phyloP scores from a whole-genome alignment of 371 early-diverging fungal species.

The Basidiobolus meristosporus region DNA sequence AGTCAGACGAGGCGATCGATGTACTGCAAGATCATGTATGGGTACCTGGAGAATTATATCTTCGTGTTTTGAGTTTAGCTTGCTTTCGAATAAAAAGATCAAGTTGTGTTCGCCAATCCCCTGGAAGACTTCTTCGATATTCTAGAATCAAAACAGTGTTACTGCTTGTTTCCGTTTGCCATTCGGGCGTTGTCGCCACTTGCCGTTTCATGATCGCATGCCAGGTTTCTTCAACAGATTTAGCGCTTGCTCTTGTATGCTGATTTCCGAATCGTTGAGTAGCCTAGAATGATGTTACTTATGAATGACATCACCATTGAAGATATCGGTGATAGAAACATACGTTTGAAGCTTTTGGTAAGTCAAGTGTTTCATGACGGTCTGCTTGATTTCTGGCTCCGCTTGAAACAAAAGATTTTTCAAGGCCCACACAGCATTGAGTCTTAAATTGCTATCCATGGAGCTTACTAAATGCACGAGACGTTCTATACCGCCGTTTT shows the following conservation, averaged over 20 bases:
- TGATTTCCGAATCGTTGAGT: conserved; percentile 31
- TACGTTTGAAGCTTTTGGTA: conserved; percentile 28
- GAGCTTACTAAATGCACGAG: conserved; percentile 42
- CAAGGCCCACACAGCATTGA: conserved; percentile 72
- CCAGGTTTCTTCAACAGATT: conserved; percentile 63
- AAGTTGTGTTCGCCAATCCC: conserved; percentile 43
- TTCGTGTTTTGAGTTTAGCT: conserved; percentile 15
- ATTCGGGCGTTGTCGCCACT: no score
- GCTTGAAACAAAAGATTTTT: conserved; percentile 65
- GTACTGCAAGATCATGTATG: not conserved
- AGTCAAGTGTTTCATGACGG: conserved; percentile 46
- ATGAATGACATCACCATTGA: conserved; percentile 1
- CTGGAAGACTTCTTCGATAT: conserved; percentile 45
- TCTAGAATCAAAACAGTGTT: no score
- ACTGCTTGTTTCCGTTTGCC: no score
- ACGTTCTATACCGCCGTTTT: conserved; percentile 50
- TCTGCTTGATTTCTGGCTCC: conserved; percentile 35
- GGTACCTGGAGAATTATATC: conserved; percentile 18
- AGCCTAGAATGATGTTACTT: conserved; percentile 14
- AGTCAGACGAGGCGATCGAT: not conserved
- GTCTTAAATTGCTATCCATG: conserved; percentile 22
- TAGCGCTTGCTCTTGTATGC: conserved; percentile 61
- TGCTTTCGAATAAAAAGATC: conserved; percentile 42
- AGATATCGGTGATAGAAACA: conserved; percentile 3
- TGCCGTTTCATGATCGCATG: conserved; percentile 35